phyloP scores from a whole-genome alignment of 371 early-diverging fungal genomes.

The Syncephalastrum contaminatum region DNA sequence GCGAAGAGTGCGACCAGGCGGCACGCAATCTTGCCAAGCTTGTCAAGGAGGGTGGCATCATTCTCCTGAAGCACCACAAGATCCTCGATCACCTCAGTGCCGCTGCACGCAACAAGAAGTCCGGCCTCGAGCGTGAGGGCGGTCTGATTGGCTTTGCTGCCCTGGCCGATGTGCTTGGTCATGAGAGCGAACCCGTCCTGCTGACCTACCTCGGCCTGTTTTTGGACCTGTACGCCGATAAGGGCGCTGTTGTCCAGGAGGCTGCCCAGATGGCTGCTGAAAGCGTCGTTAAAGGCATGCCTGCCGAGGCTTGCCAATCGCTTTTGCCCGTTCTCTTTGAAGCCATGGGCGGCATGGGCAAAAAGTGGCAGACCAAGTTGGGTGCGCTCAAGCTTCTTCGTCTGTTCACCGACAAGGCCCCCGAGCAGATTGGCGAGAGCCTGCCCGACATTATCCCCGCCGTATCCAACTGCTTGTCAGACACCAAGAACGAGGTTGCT shows the following conservation, averaged over 20 bases:
- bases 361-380: constrained; percentile 80
- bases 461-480: constrained; percentile 70
- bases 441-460: constrained; percentile 73
- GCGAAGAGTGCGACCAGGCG: constrained; percentile 58
- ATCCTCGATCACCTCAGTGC: constrained; percentile 57
- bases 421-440: constrained; percentile 63
- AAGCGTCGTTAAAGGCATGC: constrained; percentile 49
- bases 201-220: constrained; percentile 55
- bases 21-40: constrained; percentile 53
- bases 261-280: constrained; percentile 66
- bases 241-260: constrained; percentile 71
- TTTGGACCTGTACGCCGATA: constrained; percentile 70
- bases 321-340: constrained; percentile 64
- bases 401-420: constrained; percentile 55
- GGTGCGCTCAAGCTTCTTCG: constrained; percentile 62
- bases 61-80: constrained; percentile 54
- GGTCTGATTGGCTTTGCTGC: constrained; percentile 70
- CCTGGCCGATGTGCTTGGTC: constrained; percentile 54
- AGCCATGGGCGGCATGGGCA: constrained; percentile 52
- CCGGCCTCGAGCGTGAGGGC: constrained; percentile 70
- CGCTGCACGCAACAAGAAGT: constrained; percentile 69
- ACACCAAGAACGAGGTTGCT: constrained; percentile 72
- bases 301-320: constrained; percentile 55
- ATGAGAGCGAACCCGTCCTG: constrained; percentile 63
- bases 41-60: constrained; percentile 50